Evolutionary conservation across 176 grass and related monocot species (phyloP).

Genomic region (Melocanna baccifera): DNA sequence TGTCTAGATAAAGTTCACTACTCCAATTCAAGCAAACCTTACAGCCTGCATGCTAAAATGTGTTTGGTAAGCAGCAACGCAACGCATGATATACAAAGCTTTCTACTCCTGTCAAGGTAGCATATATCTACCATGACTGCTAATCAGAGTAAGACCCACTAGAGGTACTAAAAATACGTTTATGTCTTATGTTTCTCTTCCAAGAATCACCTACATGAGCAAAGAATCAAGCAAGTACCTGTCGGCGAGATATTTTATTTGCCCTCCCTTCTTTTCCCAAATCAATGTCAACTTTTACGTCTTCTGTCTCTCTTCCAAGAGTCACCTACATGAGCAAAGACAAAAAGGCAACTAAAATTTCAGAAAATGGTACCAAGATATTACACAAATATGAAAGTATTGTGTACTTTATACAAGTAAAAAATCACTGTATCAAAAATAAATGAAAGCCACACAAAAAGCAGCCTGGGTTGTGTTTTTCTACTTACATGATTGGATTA

Average conservation of each 20-base stretch:
- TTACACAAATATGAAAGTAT: conserved; percentile 14
- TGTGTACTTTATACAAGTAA: conserved; percentile 4
- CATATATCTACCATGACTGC: neutral
- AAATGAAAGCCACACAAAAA: neutral
- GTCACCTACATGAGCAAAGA: conserved; percentile 54
- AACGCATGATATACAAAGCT: neutral
- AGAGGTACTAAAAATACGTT: conserved; percentile 20
- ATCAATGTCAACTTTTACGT: conserved; percentile 93
- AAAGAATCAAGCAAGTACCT: conserved; percentile 49
- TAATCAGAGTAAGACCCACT: conserved; percentile 2
- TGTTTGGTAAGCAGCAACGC: neutral
- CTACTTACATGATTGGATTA: conserved; percentile 19
- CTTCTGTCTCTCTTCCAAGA: conserved; percentile 93
- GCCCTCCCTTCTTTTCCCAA: conserved; percentile 91
- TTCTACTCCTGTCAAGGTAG: conserved; percentile 9
- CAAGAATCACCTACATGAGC: conserved; percentile 71
- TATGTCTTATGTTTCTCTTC: conserved; percentile 80
- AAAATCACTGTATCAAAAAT: neutral
- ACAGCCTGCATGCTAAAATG: conserved; percentile 13
- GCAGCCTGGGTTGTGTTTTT: neutral
- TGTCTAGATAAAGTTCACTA: conserved; percentile 9
- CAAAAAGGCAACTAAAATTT: neutral
- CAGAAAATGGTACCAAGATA: conserved; percentile 15
- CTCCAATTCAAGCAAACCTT: conserved; percentile 24
- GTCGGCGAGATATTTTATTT: conserved; percentile 89